phyloP scores from a whole-genome alignment of 1,284 basidiomycete species.

The Ustilago curta region DNA sequence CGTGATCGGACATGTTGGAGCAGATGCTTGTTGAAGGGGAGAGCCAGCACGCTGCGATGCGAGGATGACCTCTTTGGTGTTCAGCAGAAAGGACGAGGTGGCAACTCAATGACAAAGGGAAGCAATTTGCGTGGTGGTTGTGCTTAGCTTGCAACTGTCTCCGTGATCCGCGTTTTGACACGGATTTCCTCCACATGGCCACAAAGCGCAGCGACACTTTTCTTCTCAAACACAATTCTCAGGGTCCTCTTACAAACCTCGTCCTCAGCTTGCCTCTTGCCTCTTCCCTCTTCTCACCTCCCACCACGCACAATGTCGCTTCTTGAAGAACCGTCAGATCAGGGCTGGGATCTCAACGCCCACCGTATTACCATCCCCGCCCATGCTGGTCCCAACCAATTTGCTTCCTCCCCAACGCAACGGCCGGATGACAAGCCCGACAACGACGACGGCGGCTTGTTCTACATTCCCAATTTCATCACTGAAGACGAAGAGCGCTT shows the following conservation, averaged over 20 bases:
- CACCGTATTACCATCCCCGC: conserved; percentile 35
- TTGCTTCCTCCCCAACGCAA: conserved; percentile 19
- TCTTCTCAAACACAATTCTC: neutral
- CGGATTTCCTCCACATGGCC: neutral
- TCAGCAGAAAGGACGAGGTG: neutral
- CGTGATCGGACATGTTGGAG: conserved; percentile 18
- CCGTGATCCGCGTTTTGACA: conserved; percentile 12
- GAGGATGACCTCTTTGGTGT: no score
- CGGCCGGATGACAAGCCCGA: neutral
- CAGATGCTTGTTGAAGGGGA: neutral
- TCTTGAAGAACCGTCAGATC: conserved; percentile 26
- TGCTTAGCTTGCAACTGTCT: neutral
- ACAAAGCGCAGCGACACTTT: neutral
- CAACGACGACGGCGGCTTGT: conserved; percentile 47
- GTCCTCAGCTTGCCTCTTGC: neutral
- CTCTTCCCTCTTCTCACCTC: neutral
- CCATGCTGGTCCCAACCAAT: conserved; percentile 31
- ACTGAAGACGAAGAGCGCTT: conserved; percentile 82
- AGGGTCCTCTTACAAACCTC: conserved; percentile 2
- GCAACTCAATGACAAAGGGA: neutral
- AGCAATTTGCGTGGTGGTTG: no score
- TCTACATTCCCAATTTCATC: conserved; percentile 80
- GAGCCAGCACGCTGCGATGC: neutral
- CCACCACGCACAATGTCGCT: conserved; percentile 28
- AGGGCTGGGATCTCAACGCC: conserved; percentile 27